Base-by-base conservation (phyloP, 257 asterid genomes). In the Ilex asprella region DNA sequence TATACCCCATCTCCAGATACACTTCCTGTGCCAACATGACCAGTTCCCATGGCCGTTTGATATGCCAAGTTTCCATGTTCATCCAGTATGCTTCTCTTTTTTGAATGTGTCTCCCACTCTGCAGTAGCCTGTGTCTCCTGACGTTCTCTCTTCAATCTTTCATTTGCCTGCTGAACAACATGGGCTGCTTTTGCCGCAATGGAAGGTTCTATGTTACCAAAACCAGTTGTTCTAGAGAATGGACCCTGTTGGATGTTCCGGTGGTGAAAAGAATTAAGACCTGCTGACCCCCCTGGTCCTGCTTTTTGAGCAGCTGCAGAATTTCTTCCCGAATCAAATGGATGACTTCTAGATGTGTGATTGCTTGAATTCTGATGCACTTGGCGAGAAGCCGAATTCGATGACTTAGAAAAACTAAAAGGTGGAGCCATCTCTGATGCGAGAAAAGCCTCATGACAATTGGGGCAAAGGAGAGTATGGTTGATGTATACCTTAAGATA, bases 361-460 rank as follows among this genome's bases (percentile, higher is more conserved):
- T 67, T 73, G 53, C 71, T 64, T 15, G 68, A 49, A 66, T 58
- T 67, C 50, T 70, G 77, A 55, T 47, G 76, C 56, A 47, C 73
- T 65, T 66, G 78, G 21, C 63, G 66, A 58, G 84, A 61, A 31
- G 31, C 56, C 11, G 62, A 71, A 51, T 67, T 57, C 9, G 85
- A 53, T 12, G 82, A 31, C 69, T 68, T 70, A 7, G 78, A 55
- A 60, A 31, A 64, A 66, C 61, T 58, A 62, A 67, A 60, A 13
- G 96, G 96, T 12, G 91, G 79, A 59, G 84, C 65, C 43, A 85
- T 83, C 78, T 85, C 84, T 16, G 65, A 58, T 58, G 96, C 96
- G 57, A 12, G 35, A 72, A 88, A 88, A 49, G 84, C 83, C 73
- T 76, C 69, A 13, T 65, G 76, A 58, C 96, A 88, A 58, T 79